Conservation (phyloP, 2,329 filamentous ascomycete genomes). For the Colletotrichum nymphaeae region DNA sequence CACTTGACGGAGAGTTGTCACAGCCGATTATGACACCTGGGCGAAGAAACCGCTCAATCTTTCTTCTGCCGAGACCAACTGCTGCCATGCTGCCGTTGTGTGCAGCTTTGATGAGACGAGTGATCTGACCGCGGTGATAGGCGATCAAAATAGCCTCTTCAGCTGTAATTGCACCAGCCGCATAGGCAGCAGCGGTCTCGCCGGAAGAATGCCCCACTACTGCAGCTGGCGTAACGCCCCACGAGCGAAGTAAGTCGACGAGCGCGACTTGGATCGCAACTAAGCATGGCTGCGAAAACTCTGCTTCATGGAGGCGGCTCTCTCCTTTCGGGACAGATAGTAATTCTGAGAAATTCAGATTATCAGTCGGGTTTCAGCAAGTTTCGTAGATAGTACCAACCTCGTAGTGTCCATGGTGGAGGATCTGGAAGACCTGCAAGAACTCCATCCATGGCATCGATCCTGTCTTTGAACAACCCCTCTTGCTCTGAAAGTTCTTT, state of each 20-base stretch:
- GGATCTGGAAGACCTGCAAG: conserved; percentile 6
- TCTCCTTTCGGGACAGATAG: conserved; percentile 15
- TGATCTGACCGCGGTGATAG: conserved; percentile 49
- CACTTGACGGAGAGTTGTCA: conserved; percentile 63
- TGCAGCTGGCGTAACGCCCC: conserved; percentile 42
- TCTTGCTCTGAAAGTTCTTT: conserved; percentile 29
- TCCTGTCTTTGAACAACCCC: conserved; percentile 17
- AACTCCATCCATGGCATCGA: conserved; percentile 32
- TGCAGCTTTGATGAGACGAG: conserved; percentile 18
- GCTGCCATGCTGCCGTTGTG: conserved; percentile 65
- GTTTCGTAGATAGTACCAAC: background rate
- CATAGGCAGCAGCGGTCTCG: conserved; percentile 54
- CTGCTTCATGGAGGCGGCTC: conserved; percentile 41
- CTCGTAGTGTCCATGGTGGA: conserved; percentile 31
- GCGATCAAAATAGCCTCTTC: conserved; percentile 47
- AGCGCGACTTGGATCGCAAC: conserved; percentile 63
- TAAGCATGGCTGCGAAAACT: conserved; percentile 56
- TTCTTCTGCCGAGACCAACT: conserved; percentile 55
- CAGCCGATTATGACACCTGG: conserved; percentile 53
- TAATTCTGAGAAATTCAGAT: conserved; percentile 41
- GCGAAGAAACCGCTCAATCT: conserved; percentile 37
- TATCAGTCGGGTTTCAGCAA: conserved; percentile 15
- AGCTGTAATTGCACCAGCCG: conserved; percentile 43
- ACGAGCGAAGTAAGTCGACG: conserved; percentile 47
- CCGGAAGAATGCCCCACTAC: conserved; percentile 53